Percentiles rank a stretch among this genome's conserved stretches.
Conservation (phyloP, 805 yeast genomes). For the Brettanomyces bruxellensis region DNA sequence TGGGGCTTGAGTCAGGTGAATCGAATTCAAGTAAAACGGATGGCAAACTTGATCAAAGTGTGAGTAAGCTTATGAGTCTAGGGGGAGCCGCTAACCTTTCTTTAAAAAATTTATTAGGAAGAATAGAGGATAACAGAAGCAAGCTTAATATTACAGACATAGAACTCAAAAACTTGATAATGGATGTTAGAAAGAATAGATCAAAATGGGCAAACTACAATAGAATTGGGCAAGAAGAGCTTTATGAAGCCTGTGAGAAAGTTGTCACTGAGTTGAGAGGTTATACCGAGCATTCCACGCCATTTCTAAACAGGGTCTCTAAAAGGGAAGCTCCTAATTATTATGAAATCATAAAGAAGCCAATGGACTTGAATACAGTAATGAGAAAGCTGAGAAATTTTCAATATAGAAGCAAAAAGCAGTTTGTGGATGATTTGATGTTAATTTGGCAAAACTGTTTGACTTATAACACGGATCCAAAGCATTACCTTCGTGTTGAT, state of each 20-base stretch:
- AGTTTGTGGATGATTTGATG: constrained; percentile 92
- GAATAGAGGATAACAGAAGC: constrained; percentile 76
- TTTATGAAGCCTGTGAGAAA: constrained; percentile 95
- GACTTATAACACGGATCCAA: constrained; percentile 89
- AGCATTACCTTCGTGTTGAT: constrained; percentile 81
- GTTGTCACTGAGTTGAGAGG: constrained; percentile 85
- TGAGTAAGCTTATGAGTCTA: constrained; percentile 22
- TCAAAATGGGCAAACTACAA: constrained; percentile 98
- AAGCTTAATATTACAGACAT: constrained; percentile 64
- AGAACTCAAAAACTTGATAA: constrained; percentile 74
- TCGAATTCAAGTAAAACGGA: constrained; percentile 8
- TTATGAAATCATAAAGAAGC: constrained; percentile 77
- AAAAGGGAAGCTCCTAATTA: constrained; percentile 98
- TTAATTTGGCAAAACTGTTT: constrained; percentile 93
- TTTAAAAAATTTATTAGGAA: constrained; percentile 67
- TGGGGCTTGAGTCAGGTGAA: constrained; percentile 29
- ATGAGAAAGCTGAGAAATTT: constrained; percentile 78
- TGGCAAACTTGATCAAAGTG: constrained; percentile 8
- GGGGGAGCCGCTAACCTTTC: constrained; percentile 69
- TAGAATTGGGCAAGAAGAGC: constrained; percentile 92
- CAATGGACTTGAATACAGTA: constrained; percentile 96
- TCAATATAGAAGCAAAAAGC: constrained; percentile 76
- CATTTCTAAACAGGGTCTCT: constrained; percentile 90
- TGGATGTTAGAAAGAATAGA: constrained; percentile 89
- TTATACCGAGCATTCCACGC: constrained; percentile 93